Evolutionary conservation across 306 rosid species (phyloP).

Genomic region (Fagus crenata): DNA sequence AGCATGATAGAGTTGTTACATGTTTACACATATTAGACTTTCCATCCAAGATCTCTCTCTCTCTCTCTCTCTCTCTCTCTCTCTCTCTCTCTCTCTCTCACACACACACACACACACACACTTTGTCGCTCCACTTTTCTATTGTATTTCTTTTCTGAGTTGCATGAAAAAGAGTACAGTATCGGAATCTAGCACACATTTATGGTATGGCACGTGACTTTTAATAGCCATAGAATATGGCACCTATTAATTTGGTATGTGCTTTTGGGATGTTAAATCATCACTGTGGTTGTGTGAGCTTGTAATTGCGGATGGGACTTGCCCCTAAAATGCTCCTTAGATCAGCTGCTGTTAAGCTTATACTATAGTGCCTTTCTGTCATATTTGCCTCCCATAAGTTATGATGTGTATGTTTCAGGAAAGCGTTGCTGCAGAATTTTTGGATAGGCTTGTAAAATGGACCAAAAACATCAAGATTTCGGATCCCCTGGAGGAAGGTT

Average conservation of each 20-base stretch:
- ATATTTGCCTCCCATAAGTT: background rate
- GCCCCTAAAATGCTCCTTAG: background rate
- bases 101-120: no score
- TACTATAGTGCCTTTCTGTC: background rate
- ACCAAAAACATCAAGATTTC: slow-evolving; percentile 78
- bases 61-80: background rate
- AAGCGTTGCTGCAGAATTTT: slow-evolving; percentile 72
- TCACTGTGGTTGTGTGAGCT: background rate
- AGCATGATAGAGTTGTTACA: slow-evolving; percentile 31
- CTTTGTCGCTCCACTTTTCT: background rate
- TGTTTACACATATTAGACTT: slow-evolving; percentile 13
- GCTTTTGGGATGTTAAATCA: background rate
- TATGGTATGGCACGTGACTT: background rate
- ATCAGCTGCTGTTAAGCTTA: background rate
- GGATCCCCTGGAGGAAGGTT: slow-evolving; percentile 97
- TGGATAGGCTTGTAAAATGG: slow-evolving; percentile 81
- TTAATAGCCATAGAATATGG: background rate
- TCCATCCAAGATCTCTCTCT: background rate
- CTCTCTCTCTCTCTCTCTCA: background rate
- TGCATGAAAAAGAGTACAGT: background rate
- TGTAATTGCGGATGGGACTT: background rate
- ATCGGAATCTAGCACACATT: background rate
- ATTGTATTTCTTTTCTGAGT: background rate
- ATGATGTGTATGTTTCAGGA: slow-evolving; percentile 55
- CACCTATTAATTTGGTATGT: background rate